Conservation (phyloP, 345 rosid species). For the Eucalyptus albens region DNA sequence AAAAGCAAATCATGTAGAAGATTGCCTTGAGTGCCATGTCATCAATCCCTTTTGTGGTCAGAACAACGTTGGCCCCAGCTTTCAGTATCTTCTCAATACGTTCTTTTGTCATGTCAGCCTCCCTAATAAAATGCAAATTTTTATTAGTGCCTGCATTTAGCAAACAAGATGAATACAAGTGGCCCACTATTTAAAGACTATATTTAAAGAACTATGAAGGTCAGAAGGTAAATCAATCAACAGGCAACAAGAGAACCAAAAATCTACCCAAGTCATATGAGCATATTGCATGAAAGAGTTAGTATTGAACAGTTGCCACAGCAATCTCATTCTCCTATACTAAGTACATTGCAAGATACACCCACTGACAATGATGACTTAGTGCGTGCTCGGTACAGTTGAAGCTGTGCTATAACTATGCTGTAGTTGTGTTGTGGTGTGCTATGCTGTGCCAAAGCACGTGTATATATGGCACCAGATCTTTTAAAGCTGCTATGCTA, state of each 20-base stretch:
- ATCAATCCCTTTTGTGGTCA: slow-evolving; percentile 96
- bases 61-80: slow-evolving; percentile 96
- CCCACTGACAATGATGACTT: not conserved
- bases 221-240: not conserved
- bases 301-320: not conserved
- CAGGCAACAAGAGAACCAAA: not conserved
- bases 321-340: not conserved
- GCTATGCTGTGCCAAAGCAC: not conserved
- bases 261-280: not conserved
- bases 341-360: not conserved
- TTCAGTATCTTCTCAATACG: slow-evolving; percentile 86
- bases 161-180: not conserved
- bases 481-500: not conserved
- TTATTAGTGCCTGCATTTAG: not conserved
- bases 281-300: not conserved
- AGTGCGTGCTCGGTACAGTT: not conserved
- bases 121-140: slow-evolving; percentile 37
- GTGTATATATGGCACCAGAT: not conserved
- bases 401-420: not conserved
- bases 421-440: not conserved
- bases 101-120: slow-evolving; percentile 94
- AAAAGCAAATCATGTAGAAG: not conserved
- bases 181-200: not conserved
- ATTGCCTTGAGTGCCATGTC: slow-evolving; percentile 97
- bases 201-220: not conserved